A percentile compares a stretch with the other conserved stretches of the same genome.
Conservation (phyloP, 2,329 filamentous ascomycete genomes). For the Zarea fungicola region DNA sequence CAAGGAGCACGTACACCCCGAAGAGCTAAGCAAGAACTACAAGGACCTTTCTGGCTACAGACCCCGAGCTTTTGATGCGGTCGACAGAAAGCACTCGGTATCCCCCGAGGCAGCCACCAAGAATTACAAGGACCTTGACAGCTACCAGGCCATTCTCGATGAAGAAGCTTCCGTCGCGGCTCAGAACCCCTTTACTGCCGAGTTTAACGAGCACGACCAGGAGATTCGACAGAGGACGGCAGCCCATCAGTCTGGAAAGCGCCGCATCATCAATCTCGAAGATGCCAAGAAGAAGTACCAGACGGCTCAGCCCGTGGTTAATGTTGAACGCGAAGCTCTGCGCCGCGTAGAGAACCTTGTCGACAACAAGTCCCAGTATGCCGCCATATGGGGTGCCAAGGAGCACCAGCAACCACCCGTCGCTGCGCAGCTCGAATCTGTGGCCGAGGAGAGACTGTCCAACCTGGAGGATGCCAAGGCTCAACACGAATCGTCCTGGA, state of each 20-base stretch:
- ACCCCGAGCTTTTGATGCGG: slow-evolving; percentile 24
- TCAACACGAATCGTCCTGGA: slow-evolving; percentile 13
- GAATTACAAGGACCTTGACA: slow-evolving; percentile 22
- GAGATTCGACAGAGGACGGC: slow-evolving; percentile 5
- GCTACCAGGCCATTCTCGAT: slow-evolving; percentile 23
- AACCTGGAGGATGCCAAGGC: slow-evolving; percentile 11
- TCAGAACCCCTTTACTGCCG: neutral
- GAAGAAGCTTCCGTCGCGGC: neutral
- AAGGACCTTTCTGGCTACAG: slow-evolving; percentile 38
- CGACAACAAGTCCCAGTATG: slow-evolving; percentile 8
- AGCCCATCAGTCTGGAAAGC: slow-evolving; percentile 3
- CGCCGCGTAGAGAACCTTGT: slow-evolving; percentile 7
- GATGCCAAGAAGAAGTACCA: slow-evolving; percentile 12
- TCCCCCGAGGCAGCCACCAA: slow-evolving; percentile 27
- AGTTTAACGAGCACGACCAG: slow-evolving; percentile 4
- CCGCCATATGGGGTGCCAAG: slow-evolving; percentile 8
- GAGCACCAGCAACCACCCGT: slow-evolving; percentile 5
- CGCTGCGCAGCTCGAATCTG: slow-evolving; percentile 3
- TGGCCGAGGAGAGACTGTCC: slow-evolving; percentile 1
- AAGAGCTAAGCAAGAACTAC: slow-evolving; percentile 34
- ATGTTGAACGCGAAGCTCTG: slow-evolving; percentile 3
- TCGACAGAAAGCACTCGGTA: slow-evolving; percentile 21
- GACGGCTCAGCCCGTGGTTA: slow-evolving; percentile 4
- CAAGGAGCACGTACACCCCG: slow-evolving; percentile 28
- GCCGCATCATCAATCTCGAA: slow-evolving; percentile 8